Base-by-base conservation (phyloP, 768 basidiomycete genomes). In the Daedalea quercina region DNA sequence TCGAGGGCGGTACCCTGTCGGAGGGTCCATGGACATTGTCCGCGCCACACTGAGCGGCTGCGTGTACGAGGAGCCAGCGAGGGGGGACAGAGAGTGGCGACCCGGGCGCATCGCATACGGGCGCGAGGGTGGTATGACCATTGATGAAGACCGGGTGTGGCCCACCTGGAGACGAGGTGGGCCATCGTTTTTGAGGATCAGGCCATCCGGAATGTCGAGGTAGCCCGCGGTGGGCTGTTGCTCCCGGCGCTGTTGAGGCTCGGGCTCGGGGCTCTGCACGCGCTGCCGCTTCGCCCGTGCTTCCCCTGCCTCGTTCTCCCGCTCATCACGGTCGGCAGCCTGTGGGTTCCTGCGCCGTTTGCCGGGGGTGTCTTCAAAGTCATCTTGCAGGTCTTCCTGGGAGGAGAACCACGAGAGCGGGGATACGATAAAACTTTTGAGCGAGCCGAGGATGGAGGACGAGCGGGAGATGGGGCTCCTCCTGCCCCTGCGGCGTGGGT, bases 1-100 rank as follows among this genome's bases (percentile, higher is more conserved):
- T 73, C 72, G 64, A 31, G 69, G 64, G 23, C 64, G 43, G 50
- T 59, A 53, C 34, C 59, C 58, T 28, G 63, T 53, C 56, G 56
- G 63, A 50, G 84, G 85, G 67, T 89, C 87, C 64, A 85, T 80
- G 43, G 85, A 86, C 81, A 85, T 85, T 25, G 84, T 87, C 47
- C 85, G 81, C 44, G 72, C 67, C 44, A 73, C 41, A 17, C 49
- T 53, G 26, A 35, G 45, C 9, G 52, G 31, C 23, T 53, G 52
- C 17, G 50, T 54, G 31, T 46, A 56, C 2, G 54, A 51, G 1
- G 44, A 22, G 33, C 52, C 54, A 23, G 55, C 52, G 31, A 51
- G 33, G 1, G 61, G 63, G 2, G 63, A 65, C 37, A 43, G 46
- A 19, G 52, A 26, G 48, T 49, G 49, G 43, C 50, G 26, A 28